A percentile compares a stretch with the other conserved stretches of the same genome.
These are phyloP conservation scores for Drechslerella dactyloides DNA, from an alignment of 2,329 filamentous ascomycete species.

Conservation along the genomic window DNA sequence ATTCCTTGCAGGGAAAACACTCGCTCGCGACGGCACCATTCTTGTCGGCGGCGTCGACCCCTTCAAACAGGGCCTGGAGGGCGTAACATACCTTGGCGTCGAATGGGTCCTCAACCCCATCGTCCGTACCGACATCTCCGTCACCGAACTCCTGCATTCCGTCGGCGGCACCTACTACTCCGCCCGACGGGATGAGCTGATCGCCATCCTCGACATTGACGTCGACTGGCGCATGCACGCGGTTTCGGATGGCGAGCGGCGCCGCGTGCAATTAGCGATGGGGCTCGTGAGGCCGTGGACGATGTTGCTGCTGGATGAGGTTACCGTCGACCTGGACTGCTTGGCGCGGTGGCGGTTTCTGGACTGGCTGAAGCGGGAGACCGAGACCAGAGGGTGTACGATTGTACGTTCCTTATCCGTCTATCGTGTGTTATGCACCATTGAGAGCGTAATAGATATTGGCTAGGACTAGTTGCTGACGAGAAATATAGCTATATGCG, in stretches of 20 bases:
- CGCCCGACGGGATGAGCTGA: slow-evolving; percentile 81
- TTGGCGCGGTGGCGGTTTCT: slow-evolving; percentile 84
- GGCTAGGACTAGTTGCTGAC: slow-evolving; percentile 5
- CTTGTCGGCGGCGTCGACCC: slow-evolving; percentile 83
- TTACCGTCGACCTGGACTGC: slow-evolving; percentile 94
- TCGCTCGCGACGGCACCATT: slow-evolving; percentile 78
- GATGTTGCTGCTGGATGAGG: slow-evolving; percentile 81
- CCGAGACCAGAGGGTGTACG: slow-evolving; percentile 78
- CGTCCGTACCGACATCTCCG: slow-evolving; percentile 91
- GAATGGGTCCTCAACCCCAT: slow-evolving; percentile 99
- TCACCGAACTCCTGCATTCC: slow-evolving; percentile 79
- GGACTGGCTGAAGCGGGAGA: slow-evolving; percentile 83
- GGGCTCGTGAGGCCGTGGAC: slow-evolving; percentile 89
- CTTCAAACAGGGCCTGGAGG: slow-evolving; percentile 86
- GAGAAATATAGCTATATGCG: slow-evolving; percentile 71
- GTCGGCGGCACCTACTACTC: slow-evolving; percentile 87
- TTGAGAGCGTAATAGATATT: too few relatives aligned
- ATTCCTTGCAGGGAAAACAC: slow-evolving; percentile 82
- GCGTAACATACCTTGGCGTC: slow-evolving; percentile 93
- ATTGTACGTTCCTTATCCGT: slow-evolving; percentile 61
- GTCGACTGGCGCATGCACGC: slow-evolving; percentile 92
- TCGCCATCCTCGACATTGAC: slow-evolving; percentile 89
- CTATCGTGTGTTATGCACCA: too few relatives aligned
- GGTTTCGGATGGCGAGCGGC: slow-evolving; percentile 84
- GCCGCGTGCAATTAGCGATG: slow-evolving; percentile 95